phyloP scores from a whole-genome alignment of 495 filamentous ascomycete genomes.

The Xylaria cubensis region DNA sequence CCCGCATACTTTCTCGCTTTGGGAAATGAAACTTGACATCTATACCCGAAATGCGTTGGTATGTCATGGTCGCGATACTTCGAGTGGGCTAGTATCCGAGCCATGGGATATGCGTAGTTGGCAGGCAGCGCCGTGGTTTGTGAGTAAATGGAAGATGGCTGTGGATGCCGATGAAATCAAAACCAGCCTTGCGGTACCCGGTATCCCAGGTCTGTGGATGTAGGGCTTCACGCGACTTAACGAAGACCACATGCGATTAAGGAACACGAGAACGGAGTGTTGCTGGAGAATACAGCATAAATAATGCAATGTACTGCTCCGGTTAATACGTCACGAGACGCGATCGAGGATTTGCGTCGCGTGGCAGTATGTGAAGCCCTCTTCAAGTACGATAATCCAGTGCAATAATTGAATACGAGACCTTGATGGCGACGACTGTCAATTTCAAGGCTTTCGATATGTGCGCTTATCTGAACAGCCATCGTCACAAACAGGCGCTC shows the following conservation, averaged over 20 bases:
- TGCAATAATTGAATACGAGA: background rate
- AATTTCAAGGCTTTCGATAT: background rate
- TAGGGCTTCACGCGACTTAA: background rate
- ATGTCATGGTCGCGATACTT: background rate
- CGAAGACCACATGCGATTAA: background rate
- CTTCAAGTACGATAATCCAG: background rate
- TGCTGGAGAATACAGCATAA: background rate
- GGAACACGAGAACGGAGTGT: background rate
- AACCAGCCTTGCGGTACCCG: constrained; percentile 10
- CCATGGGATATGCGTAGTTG: constrained; percentile 29
- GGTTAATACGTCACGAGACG: background rate
- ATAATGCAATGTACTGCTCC: background rate
- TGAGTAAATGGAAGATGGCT: constrained; percentile 28
- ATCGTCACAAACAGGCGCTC: too few relatives aligned
- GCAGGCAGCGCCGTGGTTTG: constrained; percentile 30
- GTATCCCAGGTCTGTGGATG: constrained; percentile 27
- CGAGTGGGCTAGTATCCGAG: constrained; percentile 4
- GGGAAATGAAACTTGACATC: constrained; percentile 54
- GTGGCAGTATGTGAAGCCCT: too few relatives aligned
- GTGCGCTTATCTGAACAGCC: background rate
- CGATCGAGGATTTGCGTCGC: background rate
- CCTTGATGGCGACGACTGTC: background rate
- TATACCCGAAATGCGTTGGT: constrained; percentile 29
- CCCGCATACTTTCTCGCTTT: constrained; percentile 43
- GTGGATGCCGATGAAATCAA: constrained; percentile 27